phyloP scores from a whole-genome alignment of 73 alveolate species.

The Stentor roeselii region DNA sequence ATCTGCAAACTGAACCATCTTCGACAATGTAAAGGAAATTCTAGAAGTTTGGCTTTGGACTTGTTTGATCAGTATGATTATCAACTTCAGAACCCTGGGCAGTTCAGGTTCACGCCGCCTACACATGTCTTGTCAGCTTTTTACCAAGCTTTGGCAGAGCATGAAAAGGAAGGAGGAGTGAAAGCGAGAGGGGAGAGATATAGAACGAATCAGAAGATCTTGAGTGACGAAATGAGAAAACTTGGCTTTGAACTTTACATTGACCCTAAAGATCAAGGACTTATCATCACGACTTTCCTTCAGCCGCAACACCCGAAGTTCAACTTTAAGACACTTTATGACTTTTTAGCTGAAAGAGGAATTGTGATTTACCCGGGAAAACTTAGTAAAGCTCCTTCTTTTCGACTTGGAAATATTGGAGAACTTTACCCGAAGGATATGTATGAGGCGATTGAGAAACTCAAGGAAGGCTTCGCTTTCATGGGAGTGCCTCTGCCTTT shows the following conservation, averaged over 20 bases:
- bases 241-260: conserved; percentile 50
- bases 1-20: conserved; percentile 30
- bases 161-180: conserved; percentile 55
- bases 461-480: conserved; percentile 19
- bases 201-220: conserved; percentile 29
- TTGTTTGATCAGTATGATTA: conserved; percentile 54
- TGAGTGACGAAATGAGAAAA: conserved; percentile 30
- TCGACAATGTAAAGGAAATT: conserved; percentile 47
- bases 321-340: conserved; percentile 54
- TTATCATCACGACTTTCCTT: conserved; percentile 43
- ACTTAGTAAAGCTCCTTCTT: conserved; percentile 61
- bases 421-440: conserved; percentile 37
- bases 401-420: conserved; percentile 66
- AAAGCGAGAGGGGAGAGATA: conserved; percentile 58
- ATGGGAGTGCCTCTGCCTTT: conserved; percentile 33
- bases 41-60: conserved; percentile 51
- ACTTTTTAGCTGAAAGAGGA: conserved; percentile 35
- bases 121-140: conserved; percentile 62
- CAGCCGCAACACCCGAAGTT: conserved; percentile 48
- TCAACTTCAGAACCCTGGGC: conserved; percentile 35
- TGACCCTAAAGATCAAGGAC: conserved; percentile 40
- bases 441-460: background rate
- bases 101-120: conserved; percentile 71
- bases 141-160: conserved; percentile 49
- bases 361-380: conserved; percentile 68